Base-by-base conservation (phyloP, 768 basidiomycete genomes). In the Pleurotus citrinopileatus region DNA sequence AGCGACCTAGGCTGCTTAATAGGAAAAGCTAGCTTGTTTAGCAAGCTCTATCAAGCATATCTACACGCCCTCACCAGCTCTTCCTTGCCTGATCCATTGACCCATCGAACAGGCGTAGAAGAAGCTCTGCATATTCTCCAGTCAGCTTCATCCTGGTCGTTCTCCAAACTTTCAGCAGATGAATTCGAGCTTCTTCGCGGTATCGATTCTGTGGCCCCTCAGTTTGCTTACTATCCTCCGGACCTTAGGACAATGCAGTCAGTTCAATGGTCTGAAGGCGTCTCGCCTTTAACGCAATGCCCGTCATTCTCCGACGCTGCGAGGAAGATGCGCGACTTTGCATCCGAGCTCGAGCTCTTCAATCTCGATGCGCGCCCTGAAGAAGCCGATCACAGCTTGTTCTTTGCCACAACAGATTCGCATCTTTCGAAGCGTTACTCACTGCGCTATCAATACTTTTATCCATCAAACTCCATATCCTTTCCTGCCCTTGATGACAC, bases 41-140 rank as follows among this genome's bases (percentile, higher is more conserved):
- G 64, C 55, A 62, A 61, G 29, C 62, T 79, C 6, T 77, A 67
- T 52, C 66, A 65, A 42, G 64, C 70, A 2, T 76, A 76, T 47
- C 65, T 82, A 13, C 80, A 82, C 40, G 73, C 75, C 15, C 54
- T 78, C 2, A 79, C 71, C 2, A 72, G 73, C 23, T 68, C 72
- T 40, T 69, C 69, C 42, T 60, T 73, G 13, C 64, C 67, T 9
- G 79, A 81, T 61, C 74, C 76, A 2, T 63, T 81, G 17, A 76
- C 73, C 0, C 58, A 59, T 15, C 70, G 71, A 6, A 74, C 73
- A 0, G 80, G 80, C 3, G 71, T 72, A 1, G 71, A 76, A 36
- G 70, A 79, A 42, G 78, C 78, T 0, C 58, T 80, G 17, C 58
- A 65, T 44, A 60, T 72, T 40, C 61, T 81, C 22, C 55, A 55